These are phyloP conservation scores for Fusarium compactum DNA, from an alignment of 2,329 filamentous ascomycete species.

Conservation along the genomic window DNA sequence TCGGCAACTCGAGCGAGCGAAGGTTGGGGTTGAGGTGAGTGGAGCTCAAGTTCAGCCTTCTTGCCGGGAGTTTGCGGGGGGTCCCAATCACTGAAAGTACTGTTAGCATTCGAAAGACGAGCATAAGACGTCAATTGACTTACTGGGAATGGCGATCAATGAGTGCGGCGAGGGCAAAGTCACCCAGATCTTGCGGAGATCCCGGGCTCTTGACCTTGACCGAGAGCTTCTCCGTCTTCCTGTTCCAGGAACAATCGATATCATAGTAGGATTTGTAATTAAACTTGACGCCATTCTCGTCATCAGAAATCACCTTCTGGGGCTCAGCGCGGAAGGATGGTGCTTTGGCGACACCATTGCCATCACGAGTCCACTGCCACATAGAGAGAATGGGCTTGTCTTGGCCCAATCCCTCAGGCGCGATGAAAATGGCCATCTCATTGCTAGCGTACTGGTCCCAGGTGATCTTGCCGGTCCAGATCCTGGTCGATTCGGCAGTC, in stretches of 20 bases:
- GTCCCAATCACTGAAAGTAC: slow-evolving; percentile 14
- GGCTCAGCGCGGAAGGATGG: slow-evolving; percentile 2
- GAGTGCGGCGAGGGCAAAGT: slow-evolving; percentile 9
- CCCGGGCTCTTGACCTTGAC: neutral
- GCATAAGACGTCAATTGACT: neutral
- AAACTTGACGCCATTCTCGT: slow-evolving; percentile 9
- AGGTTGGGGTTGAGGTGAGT: slow-evolving; percentile 23
- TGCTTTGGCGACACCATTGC: neutral
- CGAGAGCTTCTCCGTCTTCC: slow-evolving; percentile 16
- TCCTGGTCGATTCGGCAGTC: neutral
- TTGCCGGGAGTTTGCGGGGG: neutral
- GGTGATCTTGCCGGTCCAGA: slow-evolving; percentile 39
- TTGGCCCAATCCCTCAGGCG: slow-evolving; percentile 30
- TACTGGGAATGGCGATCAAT: slow-evolving; percentile 34
- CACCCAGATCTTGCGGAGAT: neutral
- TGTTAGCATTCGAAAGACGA: neutral
- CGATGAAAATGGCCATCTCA: slow-evolving; percentile 30
- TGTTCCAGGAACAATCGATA: slow-evolving; percentile 29
- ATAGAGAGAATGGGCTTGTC: slow-evolving; percentile 28
- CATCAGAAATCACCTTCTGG: neutral
- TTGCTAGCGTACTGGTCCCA: slow-evolving; percentile 12
- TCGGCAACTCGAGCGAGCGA: slow-evolving; percentile 19
- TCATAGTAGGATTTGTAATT: slow-evolving; percentile 24
- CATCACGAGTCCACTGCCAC: slow-evolving; percentile 30
- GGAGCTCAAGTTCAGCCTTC: slow-evolving; percentile 31